Evolutionary conservation across 768 basidiomycete genomes (phyloP), one percentile per base, ranked within the genome.

Genomic region (Leccinellum luteum): DNA sequence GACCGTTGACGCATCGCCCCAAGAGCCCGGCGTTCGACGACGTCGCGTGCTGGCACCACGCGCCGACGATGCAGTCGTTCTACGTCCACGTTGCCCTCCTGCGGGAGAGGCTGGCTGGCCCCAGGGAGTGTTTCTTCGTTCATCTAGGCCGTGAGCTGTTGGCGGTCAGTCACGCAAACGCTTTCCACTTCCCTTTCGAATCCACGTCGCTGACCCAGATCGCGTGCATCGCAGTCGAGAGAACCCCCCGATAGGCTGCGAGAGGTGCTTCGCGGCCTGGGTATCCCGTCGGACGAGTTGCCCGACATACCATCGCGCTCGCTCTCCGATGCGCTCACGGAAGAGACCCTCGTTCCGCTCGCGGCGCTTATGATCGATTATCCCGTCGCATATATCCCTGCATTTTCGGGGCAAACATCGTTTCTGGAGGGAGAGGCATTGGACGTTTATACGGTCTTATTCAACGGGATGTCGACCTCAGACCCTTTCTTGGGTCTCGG

Each of bases 331-430:
- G 54, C 53, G 25, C 62, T 74, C 14, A 50, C 72, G 5, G 59
- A 68, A 50, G 64, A 57, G 23, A 64, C 55, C 10, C 68, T 74
- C 2, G 71, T 88, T 43, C 80, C 86, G 14, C 73, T 88, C 5
- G 83, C 86, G 4, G 86, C 78, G 1, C 58, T 85, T 8, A 66
- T 87, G 25, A 78, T 87, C 32, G 85, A 85, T 57, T 88, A 87
- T 62, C 81, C 82, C 9, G 78, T 86, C 9, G 78, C 76, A n/a
- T 80, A 79, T 50, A 76, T 79, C 23, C 85, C 85, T 51, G 65
- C 79, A 30, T 78, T 77, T 30, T 48, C 66, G 5, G 60, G 60
- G 0, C 69, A 74, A 52, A 66, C 67, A 3, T 56, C 67, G 17
- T 83, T 80, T 63, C 76, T 87, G n/a, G 70, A 71, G 48, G 66